phyloP scores from a whole-genome alignment of 805 yeast species.

The Pichia eremophila region DNA sequence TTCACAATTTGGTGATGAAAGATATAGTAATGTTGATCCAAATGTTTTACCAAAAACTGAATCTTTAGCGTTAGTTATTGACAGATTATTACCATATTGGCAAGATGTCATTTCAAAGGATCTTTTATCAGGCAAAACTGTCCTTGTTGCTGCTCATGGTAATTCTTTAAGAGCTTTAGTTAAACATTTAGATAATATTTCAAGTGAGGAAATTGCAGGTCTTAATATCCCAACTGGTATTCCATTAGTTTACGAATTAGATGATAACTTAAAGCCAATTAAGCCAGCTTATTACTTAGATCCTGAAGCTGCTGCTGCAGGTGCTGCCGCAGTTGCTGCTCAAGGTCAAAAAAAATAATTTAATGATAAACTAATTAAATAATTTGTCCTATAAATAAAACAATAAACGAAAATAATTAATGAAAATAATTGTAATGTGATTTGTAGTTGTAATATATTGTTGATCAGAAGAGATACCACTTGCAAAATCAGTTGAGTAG shows the following conservation, averaged over 20 bases:
- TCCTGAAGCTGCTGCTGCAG: constrained; percentile 99
- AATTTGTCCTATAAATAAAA: background rate
- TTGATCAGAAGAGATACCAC: too few relatives aligned
- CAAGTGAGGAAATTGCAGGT: constrained; percentile 86
- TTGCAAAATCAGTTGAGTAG: too few relatives aligned
- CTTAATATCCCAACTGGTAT: constrained; percentile 98
- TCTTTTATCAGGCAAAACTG: constrained; percentile 80
- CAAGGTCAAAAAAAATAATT: constrained; percentile 69
- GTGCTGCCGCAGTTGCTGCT: constrained; percentile 98
- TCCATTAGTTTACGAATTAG: constrained; percentile 94
- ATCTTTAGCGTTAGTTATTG: constrained; percentile 89
- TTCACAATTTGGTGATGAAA: constrained; percentile 78
- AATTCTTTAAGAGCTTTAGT: constrained; percentile 95
- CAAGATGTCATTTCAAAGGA: constrained; percentile 83
- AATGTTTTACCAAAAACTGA: constrained; percentile 87
- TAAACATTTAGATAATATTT: constrained; percentile 88
- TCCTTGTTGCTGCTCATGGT: constrained; percentile 93
- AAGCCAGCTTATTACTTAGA: constrained; percentile 94
- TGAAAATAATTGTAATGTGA: too few relatives aligned
- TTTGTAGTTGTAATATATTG: too few relatives aligned
- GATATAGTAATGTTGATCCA: constrained; percentile 80
- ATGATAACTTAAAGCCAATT: constrained; percentile 74
- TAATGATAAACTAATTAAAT: background rate
- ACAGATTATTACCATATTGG: constrained; percentile 95
- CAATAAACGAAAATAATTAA: too few relatives aligned